These are phyloP conservation scores for Abrus pulchellus DNA, from an alignment of 306 rosid genomes.

Conservation along the genomic window DNA sequence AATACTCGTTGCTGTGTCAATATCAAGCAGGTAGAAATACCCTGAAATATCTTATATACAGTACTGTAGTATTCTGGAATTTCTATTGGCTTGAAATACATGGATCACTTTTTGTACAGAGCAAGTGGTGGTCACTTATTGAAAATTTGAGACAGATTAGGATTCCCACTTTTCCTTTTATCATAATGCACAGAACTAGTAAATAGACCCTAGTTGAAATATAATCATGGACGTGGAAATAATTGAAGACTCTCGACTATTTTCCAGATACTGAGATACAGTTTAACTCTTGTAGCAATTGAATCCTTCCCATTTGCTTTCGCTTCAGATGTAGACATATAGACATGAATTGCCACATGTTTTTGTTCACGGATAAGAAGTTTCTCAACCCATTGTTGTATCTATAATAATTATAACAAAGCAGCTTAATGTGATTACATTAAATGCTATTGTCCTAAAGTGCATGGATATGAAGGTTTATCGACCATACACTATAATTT, in stretches of 20 bases:
- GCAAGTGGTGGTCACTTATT: neutral
- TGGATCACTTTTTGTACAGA: conserved; percentile 24
- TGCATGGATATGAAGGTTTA: conserved; percentile 40
- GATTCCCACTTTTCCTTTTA: conserved; percentile 24
- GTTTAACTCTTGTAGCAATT: neutral
- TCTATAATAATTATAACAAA: conserved; percentile 23
- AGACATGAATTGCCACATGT: conserved; percentile 23
- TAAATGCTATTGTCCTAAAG: conserved; percentile 36
- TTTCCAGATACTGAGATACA: conserved; percentile 7
- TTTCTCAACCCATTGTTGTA: conserved; percentile 14
- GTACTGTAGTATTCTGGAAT: neutral
- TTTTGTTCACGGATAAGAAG: conserved; percentile 33
- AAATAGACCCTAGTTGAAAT: conserved; percentile 13
- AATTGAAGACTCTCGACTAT: conserved; percentile 30
- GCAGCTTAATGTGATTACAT: conserved; percentile 41
- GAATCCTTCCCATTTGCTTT: conserved; percentile 39
- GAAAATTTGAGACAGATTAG: conserved; percentile 25
- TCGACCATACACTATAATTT: neutral
- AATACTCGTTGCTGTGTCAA: conserved; percentile 30
- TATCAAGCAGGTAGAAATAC: neutral
- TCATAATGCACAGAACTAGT: conserved; percentile 23
- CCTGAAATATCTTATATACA: neutral
- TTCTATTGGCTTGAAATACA: conserved; percentile 30
- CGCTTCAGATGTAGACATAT: conserved; percentile 39
- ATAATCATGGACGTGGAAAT: conserved; percentile 8